Percentiles rank a stretch among this genome's conserved stretches.
phyloP scores from a whole-genome alignment of 148 eudicot species.

The Mesembryanthemum crystallinum region DNA sequence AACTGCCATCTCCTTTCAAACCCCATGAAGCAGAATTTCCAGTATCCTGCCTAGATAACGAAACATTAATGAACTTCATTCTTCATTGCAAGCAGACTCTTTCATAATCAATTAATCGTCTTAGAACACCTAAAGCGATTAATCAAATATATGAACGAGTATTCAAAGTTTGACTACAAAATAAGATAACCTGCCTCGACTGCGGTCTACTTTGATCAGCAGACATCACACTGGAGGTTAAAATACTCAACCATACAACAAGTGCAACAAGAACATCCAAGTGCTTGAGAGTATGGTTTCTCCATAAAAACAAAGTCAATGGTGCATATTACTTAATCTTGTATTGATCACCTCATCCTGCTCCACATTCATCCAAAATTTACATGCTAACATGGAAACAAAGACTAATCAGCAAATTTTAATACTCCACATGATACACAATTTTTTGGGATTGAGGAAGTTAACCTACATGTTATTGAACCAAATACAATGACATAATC shows the following conservation, averaged over 20 bases:
- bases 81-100: not conserved
- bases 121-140: no score
- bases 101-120: no score
- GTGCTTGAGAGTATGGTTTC: conserved; percentile 23
- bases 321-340: conserved; percentile 22
- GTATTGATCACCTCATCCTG: not conserved
- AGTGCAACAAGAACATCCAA: no score
- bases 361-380: not conserved
- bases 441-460: not conserved
- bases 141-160: not conserved
- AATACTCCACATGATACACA: not conserved
- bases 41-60: conserved; percentile 27
- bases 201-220: conserved; percentile 34
- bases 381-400: not conserved
- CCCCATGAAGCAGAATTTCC: conserved; percentile 44
- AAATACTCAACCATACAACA: conserved; percentile 33
- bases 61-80: not conserved
- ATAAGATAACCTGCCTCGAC: conserved; percentile 23
- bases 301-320: conserved; percentile 21
- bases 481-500: not conserved
- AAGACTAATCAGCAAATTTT: not conserved
- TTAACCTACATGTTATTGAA: no score
- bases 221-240: conserved; percentile 39
- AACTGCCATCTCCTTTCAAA: conserved; percentile 36
- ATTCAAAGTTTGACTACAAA: not conserved